Conservation (phyloP, 2,329 filamentous ascomycete species). For the Pyrenochaeta sp. region DNA sequence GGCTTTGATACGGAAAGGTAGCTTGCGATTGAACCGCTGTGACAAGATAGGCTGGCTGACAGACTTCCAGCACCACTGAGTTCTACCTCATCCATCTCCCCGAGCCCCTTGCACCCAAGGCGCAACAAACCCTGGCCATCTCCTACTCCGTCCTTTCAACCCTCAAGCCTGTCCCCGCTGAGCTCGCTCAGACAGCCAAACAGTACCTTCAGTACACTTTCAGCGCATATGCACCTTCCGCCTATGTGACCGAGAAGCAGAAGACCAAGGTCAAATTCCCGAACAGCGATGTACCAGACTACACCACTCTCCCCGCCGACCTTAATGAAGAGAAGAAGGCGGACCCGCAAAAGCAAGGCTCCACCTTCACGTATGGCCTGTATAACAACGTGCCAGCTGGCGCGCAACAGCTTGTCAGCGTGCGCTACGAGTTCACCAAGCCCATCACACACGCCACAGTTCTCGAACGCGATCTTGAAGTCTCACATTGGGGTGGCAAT, state of each 20-base stretch:
- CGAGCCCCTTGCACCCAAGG: slow-evolving; percentile 75
- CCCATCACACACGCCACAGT: slow-evolving; percentile 81
- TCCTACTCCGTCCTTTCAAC: slow-evolving; percentile 82
- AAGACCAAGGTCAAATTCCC: slow-evolving; percentile 97
- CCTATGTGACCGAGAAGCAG: slow-evolving; percentile 88
- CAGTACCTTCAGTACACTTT: slow-evolving; percentile 89
- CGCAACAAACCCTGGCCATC: slow-evolving; percentile 86
- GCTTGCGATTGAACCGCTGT: not conserved
- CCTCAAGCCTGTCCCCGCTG: slow-evolving; percentile 80
- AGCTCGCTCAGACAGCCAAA: slow-evolving; percentile 82
- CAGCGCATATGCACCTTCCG: slow-evolving; percentile 83
- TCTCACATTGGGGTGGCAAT: slow-evolving; percentile 98
- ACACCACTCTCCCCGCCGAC: slow-evolving; percentile 73
- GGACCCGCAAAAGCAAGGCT: slow-evolving; percentile 82
- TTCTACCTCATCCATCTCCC: slow-evolving; percentile 88
- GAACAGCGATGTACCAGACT: slow-evolving; percentile 80
- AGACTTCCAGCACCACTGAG: slow-evolving; percentile 55
- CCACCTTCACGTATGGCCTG: slow-evolving; percentile 88
- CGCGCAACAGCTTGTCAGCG: slow-evolving; percentile 73
- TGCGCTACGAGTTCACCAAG: slow-evolving; percentile 96
- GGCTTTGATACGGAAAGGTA: slow-evolving; percentile 66
- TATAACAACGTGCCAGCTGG: slow-evolving; percentile 85
- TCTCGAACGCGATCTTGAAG: slow-evolving; percentile 90
- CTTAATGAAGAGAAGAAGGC: slow-evolving; percentile 67
- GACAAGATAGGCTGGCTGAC: slow-evolving; percentile 2